Conservation (phyloP, 2,329 filamentous ascomycete species). For the Penicillium griseofulvum region DNA sequence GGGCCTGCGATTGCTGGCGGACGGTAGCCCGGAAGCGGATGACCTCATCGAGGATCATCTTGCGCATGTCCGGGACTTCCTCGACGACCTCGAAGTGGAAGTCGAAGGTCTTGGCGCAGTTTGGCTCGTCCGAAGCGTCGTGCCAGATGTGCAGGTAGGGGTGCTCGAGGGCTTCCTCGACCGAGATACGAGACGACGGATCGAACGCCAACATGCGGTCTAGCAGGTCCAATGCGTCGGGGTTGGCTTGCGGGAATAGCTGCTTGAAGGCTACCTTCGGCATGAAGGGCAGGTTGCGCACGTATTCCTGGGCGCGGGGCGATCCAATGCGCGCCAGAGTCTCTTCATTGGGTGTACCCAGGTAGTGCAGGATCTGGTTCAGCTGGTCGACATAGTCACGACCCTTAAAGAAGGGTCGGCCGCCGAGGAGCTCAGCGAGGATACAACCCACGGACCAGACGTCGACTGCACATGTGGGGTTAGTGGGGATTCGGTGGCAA, state of each 20-base stretch:
- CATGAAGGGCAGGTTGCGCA: constrained; percentile 93
- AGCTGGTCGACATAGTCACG: constrained; percentile 99
- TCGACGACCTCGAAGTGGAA: constrained; percentile 98
- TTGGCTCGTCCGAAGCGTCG: constrained; percentile 91
- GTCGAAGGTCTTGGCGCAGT: constrained; percentile 91
- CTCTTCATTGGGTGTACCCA: constrained; percentile 94
- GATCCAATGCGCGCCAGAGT: constrained; percentile 92
- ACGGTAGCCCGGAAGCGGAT: constrained; percentile 71
- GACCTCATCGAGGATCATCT: constrained; percentile 97
- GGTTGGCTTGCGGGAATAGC: constrained; percentile 92
- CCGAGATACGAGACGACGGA: constrained; percentile 85
- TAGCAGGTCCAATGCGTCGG: constrained; percentile 89
- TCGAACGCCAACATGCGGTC: constrained; percentile 98
- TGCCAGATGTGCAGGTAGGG: constrained; percentile 98
- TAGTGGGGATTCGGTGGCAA: background rate
- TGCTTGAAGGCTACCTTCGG: constrained; percentile 84
- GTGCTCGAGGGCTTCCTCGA: constrained; percentile 94
- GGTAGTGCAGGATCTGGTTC: constrained; percentile 97
- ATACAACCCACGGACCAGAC: constrained; percentile 99
- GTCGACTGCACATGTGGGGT: constrained; percentile 63
- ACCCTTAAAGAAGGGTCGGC: constrained; percentile 98
- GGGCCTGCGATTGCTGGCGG: constrained; percentile 49
- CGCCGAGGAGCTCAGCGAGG: constrained; percentile 89
- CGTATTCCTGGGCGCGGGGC: constrained; percentile 94
- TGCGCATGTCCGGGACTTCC: constrained; percentile 90